Conservation (phyloP, 805 yeast genomes). For the Sugiyamaella chiloensis region DNA sequence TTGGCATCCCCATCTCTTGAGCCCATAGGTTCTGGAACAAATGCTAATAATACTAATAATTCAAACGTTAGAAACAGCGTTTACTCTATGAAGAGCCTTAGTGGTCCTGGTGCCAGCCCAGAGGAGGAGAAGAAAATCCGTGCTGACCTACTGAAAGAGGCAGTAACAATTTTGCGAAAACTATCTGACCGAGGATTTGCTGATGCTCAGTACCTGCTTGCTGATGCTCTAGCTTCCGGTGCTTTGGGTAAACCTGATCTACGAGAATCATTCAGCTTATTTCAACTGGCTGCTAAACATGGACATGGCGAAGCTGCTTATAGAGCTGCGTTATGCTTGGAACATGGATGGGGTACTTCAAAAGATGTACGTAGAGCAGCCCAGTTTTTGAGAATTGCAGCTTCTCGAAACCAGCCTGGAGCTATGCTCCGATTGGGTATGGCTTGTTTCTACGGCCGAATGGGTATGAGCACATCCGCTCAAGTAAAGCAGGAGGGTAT, state of each 20-base stretch:
- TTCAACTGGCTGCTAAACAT: conserved; percentile 88
- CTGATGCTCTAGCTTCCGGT: conserved; percentile 85
- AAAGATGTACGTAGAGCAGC: conserved; percentile 84
- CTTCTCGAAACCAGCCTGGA: conserved; percentile 90
- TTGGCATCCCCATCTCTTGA: conserved; percentile 5
- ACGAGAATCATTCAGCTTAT: conserved; percentile 69
- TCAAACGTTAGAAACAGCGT: background rate
- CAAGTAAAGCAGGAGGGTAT: conserved; percentile 81
- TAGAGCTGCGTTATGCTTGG: conserved; percentile 86
- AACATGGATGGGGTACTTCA: conserved; percentile 90
- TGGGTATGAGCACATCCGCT: conserved; percentile 69
- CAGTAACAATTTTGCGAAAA: conserved; percentile 62
- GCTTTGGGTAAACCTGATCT: conserved; percentile 77
- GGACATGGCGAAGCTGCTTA: conserved; percentile 90
- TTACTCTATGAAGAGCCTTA: conserved; percentile 6
- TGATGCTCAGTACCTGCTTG: conserved; percentile 89
- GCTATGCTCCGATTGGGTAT: conserved; percentile 93
- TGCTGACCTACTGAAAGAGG: conserved; percentile 69
- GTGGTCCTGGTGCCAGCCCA: conserved; percentile 2
- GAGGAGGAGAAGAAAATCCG: conserved; percentile 38
- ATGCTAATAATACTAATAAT: too few relatives aligned
- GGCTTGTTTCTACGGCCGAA: conserved; percentile 74
- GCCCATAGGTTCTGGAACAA: conserved; percentile 1
- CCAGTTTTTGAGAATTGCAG: conserved; percentile 80
- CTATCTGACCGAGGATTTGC: conserved; percentile 76